Evolutionary conservation across 225 moss, liverwort and hornwort species (phyloP).

Genomic region (Bryoerythrophyllum caledonicum): DNA sequence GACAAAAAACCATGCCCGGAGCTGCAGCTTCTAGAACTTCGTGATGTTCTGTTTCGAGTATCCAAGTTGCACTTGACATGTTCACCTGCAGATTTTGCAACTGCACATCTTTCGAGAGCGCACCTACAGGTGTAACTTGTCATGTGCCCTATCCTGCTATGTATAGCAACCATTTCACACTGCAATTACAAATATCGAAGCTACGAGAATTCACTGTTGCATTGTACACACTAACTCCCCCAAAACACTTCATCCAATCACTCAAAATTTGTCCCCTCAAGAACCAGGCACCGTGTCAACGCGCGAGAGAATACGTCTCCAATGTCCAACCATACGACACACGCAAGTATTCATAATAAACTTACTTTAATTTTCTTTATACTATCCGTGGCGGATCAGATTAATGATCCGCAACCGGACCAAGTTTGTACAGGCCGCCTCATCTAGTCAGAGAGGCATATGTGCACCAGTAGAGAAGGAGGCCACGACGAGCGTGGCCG

Average conservation of each 20-base stretch:
- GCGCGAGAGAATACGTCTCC: not conserved
- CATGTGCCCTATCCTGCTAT: not conserved
- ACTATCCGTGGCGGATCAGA: slow-evolving; percentile 12
- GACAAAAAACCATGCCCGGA: slow-evolving; percentile 1
- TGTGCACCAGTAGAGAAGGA: slow-evolving; percentile 39
- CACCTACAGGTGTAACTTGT: slow-evolving; percentile 2
- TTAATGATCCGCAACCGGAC: not conserved
- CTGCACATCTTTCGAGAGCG: slow-evolving; percentile 18
- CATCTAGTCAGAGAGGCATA: slow-evolving; percentile 47
- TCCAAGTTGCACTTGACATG: slow-evolving; percentile 32
- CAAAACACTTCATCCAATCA: not conserved
- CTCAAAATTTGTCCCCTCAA: not conserved
- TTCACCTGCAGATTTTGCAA: slow-evolving; percentile 19
- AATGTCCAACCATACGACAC: slow-evolving; percentile 18
- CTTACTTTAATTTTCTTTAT: not conserved
- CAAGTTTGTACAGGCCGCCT: slow-evolving; percentile 40
- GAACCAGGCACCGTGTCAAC: slow-evolving; percentile 16
- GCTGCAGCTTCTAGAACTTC: not conserved
- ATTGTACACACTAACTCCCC: not conserved
- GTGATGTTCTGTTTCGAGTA: not conserved
- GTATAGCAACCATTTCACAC: not conserved
- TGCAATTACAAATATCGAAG: not conserved
- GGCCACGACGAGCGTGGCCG: slow-evolving; percentile 28
- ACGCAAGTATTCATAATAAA: not conserved
- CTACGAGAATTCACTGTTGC: slow-evolving; percentile 9